A percentile compares a stretch with the other conserved stretches of the same genome.
Evolutionary conservation across 2,329 filamentous ascomycete genomes (phyloP).

Genomic region (Xylaria sp.): DNA sequence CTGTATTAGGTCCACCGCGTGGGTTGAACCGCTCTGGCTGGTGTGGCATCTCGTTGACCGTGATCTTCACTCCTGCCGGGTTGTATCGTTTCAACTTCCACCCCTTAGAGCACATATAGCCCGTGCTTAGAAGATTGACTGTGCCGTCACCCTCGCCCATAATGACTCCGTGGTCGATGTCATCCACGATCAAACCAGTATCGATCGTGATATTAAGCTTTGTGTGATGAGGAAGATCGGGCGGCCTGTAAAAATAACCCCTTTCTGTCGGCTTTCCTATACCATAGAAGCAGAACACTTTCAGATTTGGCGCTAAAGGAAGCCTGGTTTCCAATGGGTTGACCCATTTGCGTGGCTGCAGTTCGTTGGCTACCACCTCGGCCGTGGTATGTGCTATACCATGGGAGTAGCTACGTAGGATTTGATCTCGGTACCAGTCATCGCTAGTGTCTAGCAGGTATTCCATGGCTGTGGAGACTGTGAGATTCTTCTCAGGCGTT

Average conservation of each 20-base stretch:
- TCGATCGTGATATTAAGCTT: slow-evolving; percentile 81
- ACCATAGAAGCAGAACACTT: slow-evolving; percentile 98
- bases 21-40: slow-evolving; percentile 94
- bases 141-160: slow-evolving; percentile 97
- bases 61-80: slow-evolving; percentile 82
- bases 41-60: slow-evolving; percentile 94
- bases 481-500: slow-evolving; percentile 78
- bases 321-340: slow-evolving; percentile 92
- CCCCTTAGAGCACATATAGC: slow-evolving; percentile 96
- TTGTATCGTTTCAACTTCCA: slow-evolving; percentile 97
- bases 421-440: slow-evolving; percentile 82
- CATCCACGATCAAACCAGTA: slow-evolving; percentile 67
- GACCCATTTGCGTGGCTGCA: slow-evolving; percentile 86
- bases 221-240: slow-evolving; percentile 72
- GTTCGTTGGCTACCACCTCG: slow-evolving; percentile 85
- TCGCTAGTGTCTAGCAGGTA: slow-evolving; percentile 85
- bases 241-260: slow-evolving; percentile 85
- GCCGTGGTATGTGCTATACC: slow-evolving; percentile 83
- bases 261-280: slow-evolving; percentile 94
- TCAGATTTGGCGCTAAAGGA: slow-evolving; percentile 86
- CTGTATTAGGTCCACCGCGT: slow-evolving; percentile 74
- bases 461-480: slow-evolving; percentile 77
- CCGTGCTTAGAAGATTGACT: slow-evolving; percentile 88
- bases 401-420: slow-evolving; percentile 83
- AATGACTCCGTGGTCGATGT: slow-evolving; percentile 87